phyloP scores from a whole-genome alignment of 2,329 filamentous ascomycete species.

The Hypocreales sp. region DNA sequence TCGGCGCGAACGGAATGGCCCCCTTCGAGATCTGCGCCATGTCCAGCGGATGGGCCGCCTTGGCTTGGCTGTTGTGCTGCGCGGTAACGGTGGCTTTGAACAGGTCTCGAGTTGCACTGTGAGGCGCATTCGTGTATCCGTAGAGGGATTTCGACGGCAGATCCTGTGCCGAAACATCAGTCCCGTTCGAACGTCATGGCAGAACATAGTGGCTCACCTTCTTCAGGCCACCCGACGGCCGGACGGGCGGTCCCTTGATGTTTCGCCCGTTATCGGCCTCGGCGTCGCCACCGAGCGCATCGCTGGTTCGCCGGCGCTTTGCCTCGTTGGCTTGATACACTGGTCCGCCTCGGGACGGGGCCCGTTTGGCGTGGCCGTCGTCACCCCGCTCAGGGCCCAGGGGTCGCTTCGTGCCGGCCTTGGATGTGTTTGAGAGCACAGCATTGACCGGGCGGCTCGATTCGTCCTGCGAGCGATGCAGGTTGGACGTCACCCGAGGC shows the following conservation, averaged over 20 bases:
- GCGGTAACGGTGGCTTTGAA: slow-evolving; percentile 52
- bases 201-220: slow-evolving; percentile 37
- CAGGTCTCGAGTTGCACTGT: slow-evolving; percentile 36
- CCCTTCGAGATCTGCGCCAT: slow-evolving; percentile 80
- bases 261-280: slow-evolving; percentile 39
- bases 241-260: slow-evolving; percentile 71
- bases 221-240: slow-evolving; percentile 55
- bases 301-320: slow-evolving; percentile 68
- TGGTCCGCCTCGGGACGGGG: slow-evolving; percentile 34
- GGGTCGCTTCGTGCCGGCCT: slow-evolving; percentile 56
- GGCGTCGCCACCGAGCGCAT: slow-evolving; percentile 50
- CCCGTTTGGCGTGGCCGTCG: slow-evolving; percentile 27
- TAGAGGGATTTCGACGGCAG: slow-evolving; percentile 43
- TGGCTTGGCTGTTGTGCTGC: slow-evolving; percentile 50
- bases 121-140: slow-evolving; percentile 45
- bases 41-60: slow-evolving; percentile 56
- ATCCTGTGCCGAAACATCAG: slow-evolving; percentile 37
- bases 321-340: slow-evolving; percentile 53
- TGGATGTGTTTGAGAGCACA: slow-evolving; percentile 38
- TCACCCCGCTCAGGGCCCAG: slow-evolving; percentile 51
- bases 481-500: slow-evolving; percentile 43
- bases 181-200: neutral
- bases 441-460: slow-evolving; percentile 43
- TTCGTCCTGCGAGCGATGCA: slow-evolving; percentile 41
- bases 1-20: slow-evolving; percentile 78